Evolutionary conservation across 768 basidiomycete species (phyloP).

Genomic region (Mycena leptocephala): DNA sequence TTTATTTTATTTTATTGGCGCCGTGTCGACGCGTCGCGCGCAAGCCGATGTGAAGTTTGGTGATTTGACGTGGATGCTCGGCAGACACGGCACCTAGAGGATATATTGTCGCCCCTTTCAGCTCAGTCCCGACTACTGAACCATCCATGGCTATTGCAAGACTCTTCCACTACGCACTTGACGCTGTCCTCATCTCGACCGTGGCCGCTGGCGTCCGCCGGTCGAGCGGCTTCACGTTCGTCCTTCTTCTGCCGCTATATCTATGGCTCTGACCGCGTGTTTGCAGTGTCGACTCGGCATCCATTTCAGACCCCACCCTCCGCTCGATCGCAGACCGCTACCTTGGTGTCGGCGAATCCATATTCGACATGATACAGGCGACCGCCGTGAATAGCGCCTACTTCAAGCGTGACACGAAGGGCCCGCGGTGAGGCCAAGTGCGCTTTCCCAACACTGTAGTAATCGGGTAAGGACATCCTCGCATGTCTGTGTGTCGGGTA

Average conservation of each 20-base stretch:
- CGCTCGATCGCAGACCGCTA: constrained; percentile 87
- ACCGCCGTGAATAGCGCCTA: constrained; percentile 91
- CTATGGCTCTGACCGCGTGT: background rate
- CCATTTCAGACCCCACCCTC: constrained; percentile 84
- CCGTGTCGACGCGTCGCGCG: background rate
- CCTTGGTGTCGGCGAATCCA: constrained; percentile 88
- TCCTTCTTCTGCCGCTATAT: constrained; percentile 39
- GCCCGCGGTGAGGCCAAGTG: constrained; percentile 47
- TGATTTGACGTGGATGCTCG: too few relatives aligned
- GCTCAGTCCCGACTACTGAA: background rate
- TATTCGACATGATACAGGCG: constrained; percentile 90
- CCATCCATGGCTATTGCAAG: constrained; percentile 79
- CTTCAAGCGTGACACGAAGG: constrained; percentile 74
- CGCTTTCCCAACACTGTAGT: background rate
- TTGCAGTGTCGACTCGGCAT: constrained; percentile 74
- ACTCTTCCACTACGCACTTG: constrained; percentile 87
- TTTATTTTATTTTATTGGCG: background rate
- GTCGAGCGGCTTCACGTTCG: constrained; percentile 92
- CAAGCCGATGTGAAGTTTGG: too few relatives aligned
- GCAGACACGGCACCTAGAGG: background rate
- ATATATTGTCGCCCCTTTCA: background rate
- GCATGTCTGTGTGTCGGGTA: background rate
- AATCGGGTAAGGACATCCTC: background rate
- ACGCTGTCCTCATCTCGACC: constrained; percentile 90
- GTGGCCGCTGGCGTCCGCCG: constrained; percentile 93